phyloP scores from a whole-genome alignment of 306 rosid genomes.

The Acmispon strigosus region DNA sequence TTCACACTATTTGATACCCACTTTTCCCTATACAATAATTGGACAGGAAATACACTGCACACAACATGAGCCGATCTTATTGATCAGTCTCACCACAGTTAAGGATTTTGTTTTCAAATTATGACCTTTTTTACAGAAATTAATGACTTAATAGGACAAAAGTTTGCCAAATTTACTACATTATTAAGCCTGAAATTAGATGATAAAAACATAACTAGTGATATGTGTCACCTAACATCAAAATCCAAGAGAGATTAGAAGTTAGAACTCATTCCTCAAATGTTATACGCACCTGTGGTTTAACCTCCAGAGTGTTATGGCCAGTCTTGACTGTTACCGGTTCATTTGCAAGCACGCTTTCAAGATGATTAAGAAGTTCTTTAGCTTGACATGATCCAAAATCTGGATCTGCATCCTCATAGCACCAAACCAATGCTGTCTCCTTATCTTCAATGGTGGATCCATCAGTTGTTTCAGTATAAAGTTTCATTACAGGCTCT shows the following conservation, averaged over 20 bases:
- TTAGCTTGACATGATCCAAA: conserved; percentile 90
- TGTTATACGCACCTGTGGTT: conserved; percentile 73
- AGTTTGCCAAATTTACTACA: background rate
- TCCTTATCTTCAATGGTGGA: conserved; percentile 78
- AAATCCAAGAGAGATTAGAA: conserved; percentile 12
- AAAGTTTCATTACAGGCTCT: conserved; percentile 81
- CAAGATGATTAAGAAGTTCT: conserved; percentile 87
- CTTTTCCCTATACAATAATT: background rate
- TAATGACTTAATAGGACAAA: background rate
- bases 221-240: background rate
- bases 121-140: background rate
- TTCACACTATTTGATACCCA: background rate
- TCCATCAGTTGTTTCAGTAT: conserved; percentile 85
- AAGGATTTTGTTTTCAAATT: background rate
- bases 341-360: conserved; percentile 85
- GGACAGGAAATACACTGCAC: background rate
- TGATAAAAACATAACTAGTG: background rate
- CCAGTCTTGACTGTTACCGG: conserved; percentile 90
- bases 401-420: conserved; percentile 76
- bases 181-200: background rate
- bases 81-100: background rate
- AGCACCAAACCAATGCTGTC: conserved; percentile 83
- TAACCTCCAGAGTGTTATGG: conserved; percentile 70
- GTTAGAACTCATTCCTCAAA: background rate
- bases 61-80: background rate